phyloP scores from a whole-genome alignment of 164 flowering plant species.

The Litsea cubeba region DNA sequence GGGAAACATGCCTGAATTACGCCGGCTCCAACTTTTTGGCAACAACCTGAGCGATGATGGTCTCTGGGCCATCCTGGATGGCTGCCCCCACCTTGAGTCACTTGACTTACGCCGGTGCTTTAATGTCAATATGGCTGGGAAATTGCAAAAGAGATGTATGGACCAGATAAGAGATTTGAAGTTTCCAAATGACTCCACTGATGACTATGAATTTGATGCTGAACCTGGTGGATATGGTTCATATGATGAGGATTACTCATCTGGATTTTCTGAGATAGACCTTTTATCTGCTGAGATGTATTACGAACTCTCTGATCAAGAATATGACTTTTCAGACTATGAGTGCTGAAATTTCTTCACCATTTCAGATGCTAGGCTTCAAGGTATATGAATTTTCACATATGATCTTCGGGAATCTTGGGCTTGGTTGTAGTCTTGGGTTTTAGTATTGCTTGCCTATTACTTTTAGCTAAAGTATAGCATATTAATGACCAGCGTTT shows the following conservation, averaged over 20 bases:
- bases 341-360: neutral
- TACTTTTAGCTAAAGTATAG: no score
- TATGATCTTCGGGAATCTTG: no score
- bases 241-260: no score
- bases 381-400: neutral
- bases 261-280: constrained; percentile 18
- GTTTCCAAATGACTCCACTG: constrained; percentile 37
- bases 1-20: constrained; percentile 36
- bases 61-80: constrained; percentile 47
- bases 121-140: constrained; percentile 29
- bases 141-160: constrained; percentile 30
- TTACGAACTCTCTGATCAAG: constrained; percentile 20
- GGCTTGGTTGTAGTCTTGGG: no score
- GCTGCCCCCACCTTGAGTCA: constrained; percentile 47
- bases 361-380: neutral
- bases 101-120: constrained; percentile 57
- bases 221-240: constrained; percentile 3
- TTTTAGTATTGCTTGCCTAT: no score
- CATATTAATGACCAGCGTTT: no score
- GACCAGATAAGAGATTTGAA: constrained; percentile 33
- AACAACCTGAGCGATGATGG: constrained; percentile 43
- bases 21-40: constrained; percentile 45
- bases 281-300: constrained; percentile 20
- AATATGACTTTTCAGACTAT: constrained; percentile 10
- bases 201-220: constrained; percentile 30